These are phyloP conservation scores for Botrytis pseudocinerea DNA, from an alignment of 2,329 filamentous ascomycete genomes.

Conservation along the genomic window DNA sequence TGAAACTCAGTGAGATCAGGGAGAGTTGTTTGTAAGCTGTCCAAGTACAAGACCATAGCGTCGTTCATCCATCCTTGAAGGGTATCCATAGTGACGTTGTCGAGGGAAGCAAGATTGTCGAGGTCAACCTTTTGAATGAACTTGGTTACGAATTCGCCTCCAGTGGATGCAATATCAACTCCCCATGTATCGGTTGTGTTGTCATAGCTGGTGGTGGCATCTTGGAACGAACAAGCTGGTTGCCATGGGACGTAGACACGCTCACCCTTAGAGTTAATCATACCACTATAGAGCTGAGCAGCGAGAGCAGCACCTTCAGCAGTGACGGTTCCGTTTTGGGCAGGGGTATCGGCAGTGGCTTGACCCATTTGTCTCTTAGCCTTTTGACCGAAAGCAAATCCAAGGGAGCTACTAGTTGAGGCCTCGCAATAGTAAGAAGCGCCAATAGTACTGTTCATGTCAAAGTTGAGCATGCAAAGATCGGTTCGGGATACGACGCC, in stretches of 20 bases:
- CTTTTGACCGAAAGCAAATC: constrained; percentile 12
- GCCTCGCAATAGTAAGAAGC: constrained; percentile 47
- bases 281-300: constrained; percentile 42
- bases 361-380: constrained; percentile 11
- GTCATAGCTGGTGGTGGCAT: constrained; percentile 14
- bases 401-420: constrained; percentile 20
- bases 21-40: constrained; percentile 54
- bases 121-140: constrained; percentile 46
- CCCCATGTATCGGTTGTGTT: constrained; percentile 36
- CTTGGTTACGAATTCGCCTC: constrained; percentile 45
- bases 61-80: constrained; percentile 55
- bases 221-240: constrained; percentile 30
- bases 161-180: constrained; percentile 40
- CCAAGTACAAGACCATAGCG: constrained; percentile 50
- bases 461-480: constrained; percentile 49
- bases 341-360: constrained; percentile 25
- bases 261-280: constrained; percentile 41
- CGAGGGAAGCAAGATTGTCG: constrained; percentile 47
- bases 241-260: constrained; percentile 44
- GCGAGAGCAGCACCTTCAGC: constrained; percentile 41
- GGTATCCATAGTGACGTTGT: constrained; percentile 56
- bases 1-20: constrained; percentile 55
- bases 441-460: constrained; percentile 48
- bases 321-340: constrained; percentile 32
- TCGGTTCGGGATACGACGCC: constrained; percentile 54